phyloP scores from a whole-genome alignment of 2,329 filamentous ascomycete species.

The Fusarium hostae region DNA sequence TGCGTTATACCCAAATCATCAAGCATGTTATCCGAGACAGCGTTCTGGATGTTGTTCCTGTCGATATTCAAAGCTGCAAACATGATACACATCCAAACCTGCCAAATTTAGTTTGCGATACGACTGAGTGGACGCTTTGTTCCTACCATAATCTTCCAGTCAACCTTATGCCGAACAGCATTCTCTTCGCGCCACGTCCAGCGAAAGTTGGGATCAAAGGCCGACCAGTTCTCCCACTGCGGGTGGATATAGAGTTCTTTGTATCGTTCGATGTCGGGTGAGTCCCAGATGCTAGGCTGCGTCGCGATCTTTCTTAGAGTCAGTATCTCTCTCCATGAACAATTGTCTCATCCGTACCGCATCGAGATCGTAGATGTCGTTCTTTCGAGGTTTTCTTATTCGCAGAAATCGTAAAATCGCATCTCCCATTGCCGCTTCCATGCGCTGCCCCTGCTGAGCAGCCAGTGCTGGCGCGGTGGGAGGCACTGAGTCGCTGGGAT shows the following conservation, averaged over 20 bases:
- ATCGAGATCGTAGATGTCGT: slow-evolving; percentile 42
- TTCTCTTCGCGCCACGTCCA: slow-evolving; percentile 52
- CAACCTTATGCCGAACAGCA: slow-evolving; percentile 48
- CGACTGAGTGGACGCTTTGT: too few relatives aligned
- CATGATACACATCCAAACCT: slow-evolving; percentile 45
- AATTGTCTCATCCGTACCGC: neutral
- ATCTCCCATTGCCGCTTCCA: slow-evolving; percentile 49
- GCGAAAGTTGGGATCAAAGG: slow-evolving; percentile 50
- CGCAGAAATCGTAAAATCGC: slow-evolving; percentile 48
- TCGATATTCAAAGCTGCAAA: slow-evolving; percentile 51
- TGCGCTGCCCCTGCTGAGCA: slow-evolving; percentile 41
- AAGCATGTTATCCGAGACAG: slow-evolving; percentile 52
- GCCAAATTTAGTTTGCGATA: neutral
- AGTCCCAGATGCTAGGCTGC: slow-evolving; percentile 53
- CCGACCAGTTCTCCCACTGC: slow-evolving; percentile 51
- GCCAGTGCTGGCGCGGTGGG: slow-evolving; percentile 37
- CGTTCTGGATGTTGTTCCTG: slow-evolving; percentile 51
- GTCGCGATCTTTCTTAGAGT: slow-evolving; percentile 46
- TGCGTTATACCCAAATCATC: slow-evolving; percentile 41
- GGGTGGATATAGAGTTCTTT: slow-evolving; percentile 50
- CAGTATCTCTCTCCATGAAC: neutral
- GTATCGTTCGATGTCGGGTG: slow-evolving; percentile 50
- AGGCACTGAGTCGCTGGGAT: neutral
- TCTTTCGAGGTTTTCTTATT: slow-evolving; percentile 48
- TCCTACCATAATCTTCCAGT: slow-evolving; percentile 53